Evolutionary conservation across 2,329 filamentous ascomycete species (phyloP), one percentile per base, ranked within the genome.

Genomic region (Davidsoniella neocaledoniae): DNA sequence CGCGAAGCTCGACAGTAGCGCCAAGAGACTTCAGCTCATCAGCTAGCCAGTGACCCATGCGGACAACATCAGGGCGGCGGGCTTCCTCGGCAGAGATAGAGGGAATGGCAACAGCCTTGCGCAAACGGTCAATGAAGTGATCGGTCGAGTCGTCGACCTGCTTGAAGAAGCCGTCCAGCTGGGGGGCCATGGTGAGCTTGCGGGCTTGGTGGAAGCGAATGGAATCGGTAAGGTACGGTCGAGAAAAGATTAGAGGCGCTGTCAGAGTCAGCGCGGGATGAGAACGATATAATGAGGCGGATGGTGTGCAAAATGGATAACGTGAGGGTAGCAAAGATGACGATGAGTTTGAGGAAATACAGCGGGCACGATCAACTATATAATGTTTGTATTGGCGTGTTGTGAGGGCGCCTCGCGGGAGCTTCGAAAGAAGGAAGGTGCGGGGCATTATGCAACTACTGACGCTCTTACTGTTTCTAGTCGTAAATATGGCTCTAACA

Each of bases 41-140:
- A 56, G 81, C 86, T 55, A 98, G 82, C 64, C 82, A 98, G 60
- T 94, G 74, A 59, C 86, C 91, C 91, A 98, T 98, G 71, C 82
- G 86, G 61, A 98, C 79, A 55, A 98, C 91, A 73, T 98, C 88
- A 50, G 81, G 81, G 53, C 91, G 81, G 61, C 86, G 81, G 58
- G 83, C 81, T 61, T 91, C 86, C 55, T 95, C 88, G 44, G 90
- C 85, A 33, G 90, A 96, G 63, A 98, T 76, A 55, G 91, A 98
- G 17, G 91, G 91, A 60, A 98, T 98, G 48, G 88, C 90, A 53
- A 98, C 91, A 49, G 91, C 91, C 66, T 88, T 79, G 61, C 85
- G 77, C 54, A 98, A 78, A 58, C 90, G 82, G 59, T 93, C 83
- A 66, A 94, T 93, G 69, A 94, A 95, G 62, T 77, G 72, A 57